Percentiles rank a stretch among this genome's conserved stretches.
phyloP scores from a whole-genome alignment of 2,329 filamentous ascomycete genomes.

The Pseudocercospora macadamiae region DNA sequence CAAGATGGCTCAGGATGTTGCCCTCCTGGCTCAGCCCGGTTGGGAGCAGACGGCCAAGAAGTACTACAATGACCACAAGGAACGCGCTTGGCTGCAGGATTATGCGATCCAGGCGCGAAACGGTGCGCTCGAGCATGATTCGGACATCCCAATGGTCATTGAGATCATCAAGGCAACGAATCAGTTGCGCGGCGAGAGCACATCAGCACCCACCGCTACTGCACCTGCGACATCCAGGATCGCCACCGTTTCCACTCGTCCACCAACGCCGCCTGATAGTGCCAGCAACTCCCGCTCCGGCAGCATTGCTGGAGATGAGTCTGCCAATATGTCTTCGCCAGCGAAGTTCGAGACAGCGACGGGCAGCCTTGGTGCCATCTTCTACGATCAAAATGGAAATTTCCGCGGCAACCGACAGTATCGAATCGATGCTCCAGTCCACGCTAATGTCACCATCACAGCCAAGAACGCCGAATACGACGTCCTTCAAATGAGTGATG shows the following conservation, averaged over 20 bases:
- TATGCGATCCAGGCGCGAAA: neutral
- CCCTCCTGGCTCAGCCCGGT: neutral
- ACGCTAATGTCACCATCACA: conserved; percentile 5
- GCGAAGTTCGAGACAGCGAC: neutral
- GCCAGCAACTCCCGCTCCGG: neutral
- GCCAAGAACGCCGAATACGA: conserved; percentile 11
- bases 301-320: neutral
- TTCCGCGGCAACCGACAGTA: neutral
- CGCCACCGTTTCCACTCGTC: neutral
- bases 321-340: neutral
- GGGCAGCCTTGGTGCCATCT: conserved; percentile 2
- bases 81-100: conserved; percentile 1
- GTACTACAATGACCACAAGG: neutral
- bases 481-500: conserved; percentile 3
- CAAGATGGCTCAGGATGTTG: conserved; percentile 3
- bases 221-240: neutral
- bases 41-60: neutral
- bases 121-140: neutral
- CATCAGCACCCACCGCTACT: neutral
- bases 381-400: conserved; percentile 11
- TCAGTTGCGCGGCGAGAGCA: neutral
- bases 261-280: neutral
- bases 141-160: neutral
- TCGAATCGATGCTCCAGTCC: conserved; percentile 1
- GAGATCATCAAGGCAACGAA: conserved; percentile 7